Conservation (phyloP, 1,284 basidiomycete species). For the Ceratorhiza oryzae-sativae region DNA sequence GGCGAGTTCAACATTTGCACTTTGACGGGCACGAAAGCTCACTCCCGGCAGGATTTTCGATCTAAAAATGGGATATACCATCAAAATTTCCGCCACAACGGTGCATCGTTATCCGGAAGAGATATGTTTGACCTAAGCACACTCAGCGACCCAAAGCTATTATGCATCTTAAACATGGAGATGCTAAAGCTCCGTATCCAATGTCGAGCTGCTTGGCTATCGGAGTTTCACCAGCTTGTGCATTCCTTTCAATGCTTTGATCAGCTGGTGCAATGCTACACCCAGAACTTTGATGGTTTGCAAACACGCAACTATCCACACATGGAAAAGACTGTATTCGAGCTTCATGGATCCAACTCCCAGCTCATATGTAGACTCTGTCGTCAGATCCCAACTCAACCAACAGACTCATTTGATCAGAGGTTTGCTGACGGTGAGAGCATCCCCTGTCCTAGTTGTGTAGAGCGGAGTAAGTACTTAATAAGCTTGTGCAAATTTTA, state of each 20-base stretch:
- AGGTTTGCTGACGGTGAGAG: neutral
- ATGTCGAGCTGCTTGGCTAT: neutral
- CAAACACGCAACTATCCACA: slow-evolving; percentile 8
- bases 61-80: neutral
- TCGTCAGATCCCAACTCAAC: neutral
- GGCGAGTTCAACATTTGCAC: no score
- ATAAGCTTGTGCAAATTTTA: neutral
- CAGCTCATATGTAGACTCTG: neutral
- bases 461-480: neutral
- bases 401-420: neutral
- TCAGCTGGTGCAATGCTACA: slow-evolving; percentile 2
- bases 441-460: neutral
- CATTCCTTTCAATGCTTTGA: neutral
- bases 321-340: neutral
- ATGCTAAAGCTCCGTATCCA: neutral
- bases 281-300: slow-evolving; percentile 16
- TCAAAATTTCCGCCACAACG: neutral
- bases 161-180: neutral
- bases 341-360: neutral
- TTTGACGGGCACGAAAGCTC: no score
- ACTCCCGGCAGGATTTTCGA: slow-evolving; percentile 13
- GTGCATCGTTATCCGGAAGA: neutral
- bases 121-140: neutral
- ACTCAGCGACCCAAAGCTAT: neutral
- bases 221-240: neutral